Evolutionary conservation across 352 stramenopile species (phyloP).

Genomic region (Globisporangium radiosum): DNA sequence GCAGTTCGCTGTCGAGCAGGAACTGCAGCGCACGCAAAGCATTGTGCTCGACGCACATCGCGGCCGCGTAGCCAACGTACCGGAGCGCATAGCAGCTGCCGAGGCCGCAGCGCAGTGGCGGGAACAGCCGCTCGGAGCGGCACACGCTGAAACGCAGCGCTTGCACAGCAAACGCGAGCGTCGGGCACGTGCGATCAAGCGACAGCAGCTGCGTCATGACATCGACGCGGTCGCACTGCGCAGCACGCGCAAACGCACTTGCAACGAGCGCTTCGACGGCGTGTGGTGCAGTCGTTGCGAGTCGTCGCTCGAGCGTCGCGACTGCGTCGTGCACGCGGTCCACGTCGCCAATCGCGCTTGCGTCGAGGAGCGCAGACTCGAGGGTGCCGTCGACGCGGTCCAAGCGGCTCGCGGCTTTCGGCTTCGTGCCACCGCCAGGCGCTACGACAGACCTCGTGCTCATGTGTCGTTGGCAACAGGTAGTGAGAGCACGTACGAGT

Average conservation of each 20-base stretch:
- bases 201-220: conserved; percentile 10
- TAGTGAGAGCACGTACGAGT: neutral
- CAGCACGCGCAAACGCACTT: conserved; percentile 15
- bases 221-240: conserved; percentile 8
- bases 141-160: conserved; percentile 27
- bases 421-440: no score
- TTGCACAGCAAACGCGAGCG: conserved; percentile 1
- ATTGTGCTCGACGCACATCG: conserved; percentile 40
- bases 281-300: neutral
- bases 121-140: conserved; percentile 25
- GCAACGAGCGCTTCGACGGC: conserved; percentile 17
- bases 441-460: neutral
- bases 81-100: conserved; percentile 30
- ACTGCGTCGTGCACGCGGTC: conserved; percentile 1
- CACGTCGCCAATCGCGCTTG: conserved; percentile 6
- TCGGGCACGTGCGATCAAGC: neutral
- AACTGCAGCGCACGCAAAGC: conserved; percentile 24
- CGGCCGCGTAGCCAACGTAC: conserved; percentile 32
- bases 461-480: neutral
- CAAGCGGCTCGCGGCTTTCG: no score
- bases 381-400: conserved; percentile 2
- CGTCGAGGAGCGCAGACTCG: conserved; percentile 5
- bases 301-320: conserved; percentile 5
- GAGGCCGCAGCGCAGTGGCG: conserved; percentile 13
- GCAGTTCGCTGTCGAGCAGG: conserved; percentile 17